Percentiles rank a stretch among this genome's conserved stretches.
Evolutionary conservation across 2,329 filamentous ascomycete genomes (phyloP).

Genomic region (Beauveria rudraprayagi): DNA sequence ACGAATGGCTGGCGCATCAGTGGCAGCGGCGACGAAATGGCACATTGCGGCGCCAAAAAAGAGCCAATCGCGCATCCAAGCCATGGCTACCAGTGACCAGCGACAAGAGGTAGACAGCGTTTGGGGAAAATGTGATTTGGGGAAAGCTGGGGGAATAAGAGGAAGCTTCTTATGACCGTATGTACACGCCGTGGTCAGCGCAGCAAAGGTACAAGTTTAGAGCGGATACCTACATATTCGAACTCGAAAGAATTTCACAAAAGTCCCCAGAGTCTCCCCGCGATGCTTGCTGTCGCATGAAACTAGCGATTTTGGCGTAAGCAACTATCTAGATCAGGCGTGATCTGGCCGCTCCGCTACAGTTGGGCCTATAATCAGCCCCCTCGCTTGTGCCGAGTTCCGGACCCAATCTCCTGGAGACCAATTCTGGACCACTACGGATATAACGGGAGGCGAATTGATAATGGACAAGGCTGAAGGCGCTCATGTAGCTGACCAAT

Average conservation of each 20-base stretch:
- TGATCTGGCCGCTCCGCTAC: neutral
- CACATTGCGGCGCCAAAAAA: neutral
- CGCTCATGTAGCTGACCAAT: neutral
- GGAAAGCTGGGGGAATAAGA: neutral
- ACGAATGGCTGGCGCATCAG: neutral
- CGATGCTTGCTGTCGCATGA: neutral
- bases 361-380: neutral
- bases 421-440: neutral
- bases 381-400: neutral
- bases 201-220: neutral
- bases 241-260: neutral
- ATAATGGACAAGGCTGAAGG: neutral
- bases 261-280: neutral
- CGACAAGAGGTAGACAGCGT: neutral
- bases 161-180: neutral
- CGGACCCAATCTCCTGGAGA: neutral
- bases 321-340: neutral
- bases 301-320: neutral
- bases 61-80: neutral
- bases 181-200: neutral
- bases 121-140: neutral
- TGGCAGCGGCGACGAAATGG: neutral
- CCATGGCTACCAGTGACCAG: neutral
- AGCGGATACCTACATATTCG: neutral
- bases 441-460: neutral